Base-by-base conservation (phyloP, 805 yeast genomes). In the Candida dendrica region DNA sequence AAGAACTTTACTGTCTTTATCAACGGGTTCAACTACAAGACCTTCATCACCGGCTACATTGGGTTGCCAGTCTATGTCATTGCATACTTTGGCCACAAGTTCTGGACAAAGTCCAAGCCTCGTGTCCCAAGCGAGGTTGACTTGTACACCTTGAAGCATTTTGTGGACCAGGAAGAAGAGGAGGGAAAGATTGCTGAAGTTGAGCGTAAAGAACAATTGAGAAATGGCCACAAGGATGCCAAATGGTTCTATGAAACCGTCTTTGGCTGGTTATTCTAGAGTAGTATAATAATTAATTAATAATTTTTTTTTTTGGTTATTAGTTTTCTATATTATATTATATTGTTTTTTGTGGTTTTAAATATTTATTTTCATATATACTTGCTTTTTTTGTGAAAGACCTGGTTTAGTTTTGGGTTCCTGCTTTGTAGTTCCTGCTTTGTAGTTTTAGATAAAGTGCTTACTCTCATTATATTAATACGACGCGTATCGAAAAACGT, bases 41-140 rank as follows among this genome's bases (percentile, higher is more conserved):
- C 69, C 16, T 85, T 85, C 56, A 81, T 84, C 55, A 82, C 91
- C 29, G 89, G 90, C 36, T 84, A 84, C 63, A 80, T 84, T 53
- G 84, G 85, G 26, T 71, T 84, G 38, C 87, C 87, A 30, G 79
- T 82, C 10, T 84, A 71, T 51, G 33, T 79, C 30, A 64, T 76
- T 38, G 66, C 74, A 44, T 72, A 65, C 48, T 51, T 72, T 47
- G 87, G 85, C 6, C 80, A 77, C 68, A 82, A 82, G 64, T n/a
- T 79, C 32, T 49, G 64, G 47, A 63, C 61, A 57, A 78, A 71
- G 58, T 69, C 84, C 29, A 70, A 67, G 50, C 44, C 69, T 24
- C 68, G 75, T 41, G 60, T 54, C 34, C 72, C 85, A 6, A 64
- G 62, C 36, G 85, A 81, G 50, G 82, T 75, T 22, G 91, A 83